Percentiles rank a stretch among this genome's conserved stretches.
Conservation (phyloP, 345 rosid species). For the Reutealis trisperma region DNA sequence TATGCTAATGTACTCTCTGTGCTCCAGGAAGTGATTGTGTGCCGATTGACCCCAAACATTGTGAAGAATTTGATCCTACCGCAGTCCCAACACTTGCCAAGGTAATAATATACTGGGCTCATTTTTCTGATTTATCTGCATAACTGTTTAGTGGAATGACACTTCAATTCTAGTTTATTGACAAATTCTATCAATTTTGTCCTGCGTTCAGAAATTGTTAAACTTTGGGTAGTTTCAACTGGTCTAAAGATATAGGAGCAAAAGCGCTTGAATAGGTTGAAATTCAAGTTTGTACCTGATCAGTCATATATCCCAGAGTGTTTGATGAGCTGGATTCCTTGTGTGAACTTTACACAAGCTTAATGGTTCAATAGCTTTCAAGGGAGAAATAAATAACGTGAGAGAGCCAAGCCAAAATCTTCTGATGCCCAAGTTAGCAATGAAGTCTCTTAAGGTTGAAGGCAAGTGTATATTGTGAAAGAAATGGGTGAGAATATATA, state of each 20-base stretch:
- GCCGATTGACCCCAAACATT: conserved; percentile 75
- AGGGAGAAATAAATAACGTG: too few species aligned
- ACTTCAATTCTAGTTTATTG: neutral
- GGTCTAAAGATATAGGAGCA: neutral
- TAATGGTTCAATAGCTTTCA: too few species aligned
- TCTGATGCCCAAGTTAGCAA: too few species aligned
- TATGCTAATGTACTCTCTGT: neutral
- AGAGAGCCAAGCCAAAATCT: too few species aligned
- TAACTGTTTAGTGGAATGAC: neutral
- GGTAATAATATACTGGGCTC: conserved; percentile 35
- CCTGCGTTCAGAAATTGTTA: neutral
- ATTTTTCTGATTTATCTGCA: neutral
- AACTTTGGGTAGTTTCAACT: neutral
- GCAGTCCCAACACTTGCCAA: conserved; percentile 70
- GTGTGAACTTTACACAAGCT: too few species aligned
- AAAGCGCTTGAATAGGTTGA: neutral
- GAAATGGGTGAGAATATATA: too few species aligned
- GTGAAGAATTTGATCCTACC: conserved; percentile 87
- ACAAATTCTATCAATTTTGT: too few species aligned
- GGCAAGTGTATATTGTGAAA: too few species aligned
- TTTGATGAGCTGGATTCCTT: too few species aligned
- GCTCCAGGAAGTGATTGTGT: conserved; percentile 83
- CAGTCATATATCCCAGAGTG: too few species aligned
- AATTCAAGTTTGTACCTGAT: neutral
- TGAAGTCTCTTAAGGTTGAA: too few species aligned